A percentile compares a stretch with the other conserved stretches of the same genome.
Evolutionary conservation across 768 basidiomycete genomes (phyloP).

Genomic region (Hydnomerulius pinastri): DNA sequence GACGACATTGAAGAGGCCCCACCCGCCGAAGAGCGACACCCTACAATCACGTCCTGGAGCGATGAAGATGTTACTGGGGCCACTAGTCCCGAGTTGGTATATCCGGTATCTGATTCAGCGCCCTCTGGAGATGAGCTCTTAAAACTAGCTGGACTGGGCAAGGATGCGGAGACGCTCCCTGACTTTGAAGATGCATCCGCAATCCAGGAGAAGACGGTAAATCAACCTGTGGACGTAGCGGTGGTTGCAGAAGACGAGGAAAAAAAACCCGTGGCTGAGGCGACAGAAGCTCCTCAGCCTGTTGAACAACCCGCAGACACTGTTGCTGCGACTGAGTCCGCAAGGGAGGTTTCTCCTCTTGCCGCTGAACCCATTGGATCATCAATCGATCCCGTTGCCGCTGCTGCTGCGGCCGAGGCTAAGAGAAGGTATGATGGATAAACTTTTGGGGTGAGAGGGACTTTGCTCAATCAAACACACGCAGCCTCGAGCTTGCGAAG

Average conservation of each 20-base stretch:
- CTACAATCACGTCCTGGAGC: conserved; percentile 16
- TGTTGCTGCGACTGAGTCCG: neutral
- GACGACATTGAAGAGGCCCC: conserved; percentile 22
- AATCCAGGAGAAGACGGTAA: conserved; percentile 8
- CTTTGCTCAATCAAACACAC: conserved; percentile 7
- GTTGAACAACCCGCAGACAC: neutral
- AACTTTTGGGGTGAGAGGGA: neutral
- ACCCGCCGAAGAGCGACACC: conserved; percentile 5
- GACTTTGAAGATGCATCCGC: conserved; percentile 57
- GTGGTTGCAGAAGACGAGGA: neutral
- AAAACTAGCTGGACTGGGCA: conserved; percentile 49
- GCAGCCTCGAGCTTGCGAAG: conserved; percentile 44
- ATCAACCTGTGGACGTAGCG: conserved; percentile 11
- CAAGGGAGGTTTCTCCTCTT: conserved; percentile 14
- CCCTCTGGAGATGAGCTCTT: conserved; percentile 50
- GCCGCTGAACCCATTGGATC: conserved; percentile 7
- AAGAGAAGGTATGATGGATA: conserved; percentile 26
- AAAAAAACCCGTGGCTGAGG: conserved; percentile 3
- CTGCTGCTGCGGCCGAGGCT: conserved; percentile 18
- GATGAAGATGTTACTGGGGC: conserved; percentile 18
- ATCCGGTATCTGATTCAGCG: conserved; percentile 12
- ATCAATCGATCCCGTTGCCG: conserved; percentile 2
- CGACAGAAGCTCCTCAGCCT: conserved; percentile 2
- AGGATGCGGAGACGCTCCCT: conserved; percentile 43
- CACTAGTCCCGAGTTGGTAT: conserved; percentile 2